Conservation (phyloP, 139 green algal genomes). For the Chlamydomonas sphaeroides region DNA sequence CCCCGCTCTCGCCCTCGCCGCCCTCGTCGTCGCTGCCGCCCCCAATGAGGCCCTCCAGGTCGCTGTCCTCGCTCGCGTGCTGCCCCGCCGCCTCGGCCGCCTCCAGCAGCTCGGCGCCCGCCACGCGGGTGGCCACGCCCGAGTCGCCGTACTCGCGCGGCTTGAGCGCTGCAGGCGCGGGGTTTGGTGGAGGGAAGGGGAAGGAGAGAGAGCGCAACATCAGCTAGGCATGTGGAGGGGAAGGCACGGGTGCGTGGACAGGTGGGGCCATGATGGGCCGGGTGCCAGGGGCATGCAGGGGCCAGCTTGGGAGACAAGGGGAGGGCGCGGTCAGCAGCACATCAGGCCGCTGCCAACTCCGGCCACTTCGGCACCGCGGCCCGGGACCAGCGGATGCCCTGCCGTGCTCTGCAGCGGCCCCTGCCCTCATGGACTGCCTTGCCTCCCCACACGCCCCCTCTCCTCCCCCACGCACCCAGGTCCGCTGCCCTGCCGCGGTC, state of each 20-base stretch:
- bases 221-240: not conserved
- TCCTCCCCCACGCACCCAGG: too few relatives aligned
- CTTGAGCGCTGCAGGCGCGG: conserved; percentile 24
- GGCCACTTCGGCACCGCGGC: too few relatives aligned
- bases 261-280: not conserved
- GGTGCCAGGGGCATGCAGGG: too few relatives aligned
- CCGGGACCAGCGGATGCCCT: too few relatives aligned
- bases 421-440: too few relatives aligned
- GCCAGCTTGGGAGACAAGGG: too few relatives aligned
- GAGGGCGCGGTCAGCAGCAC: too few relatives aligned
- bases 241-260: not conserved
- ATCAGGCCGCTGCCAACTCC: too few relatives aligned
- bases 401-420: too few relatives aligned
- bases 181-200: not conserved
- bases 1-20: not conserved
- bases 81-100: conserved; percentile 57
- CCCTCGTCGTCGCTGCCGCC: conserved; percentile 45
- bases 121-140: conserved; percentile 63
- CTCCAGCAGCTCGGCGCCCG: conserved; percentile 90
- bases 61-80: conserved; percentile 48
- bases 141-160: conserved; percentile 70
- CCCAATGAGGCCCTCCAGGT: conserved; percentile 11
- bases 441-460: too few relatives aligned
- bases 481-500: conserved; percentile 87
- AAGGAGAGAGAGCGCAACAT: too few relatives aligned